Conservation (phyloP, 768 basidiomycete genomes). For the Podaxis sp. region DNA sequence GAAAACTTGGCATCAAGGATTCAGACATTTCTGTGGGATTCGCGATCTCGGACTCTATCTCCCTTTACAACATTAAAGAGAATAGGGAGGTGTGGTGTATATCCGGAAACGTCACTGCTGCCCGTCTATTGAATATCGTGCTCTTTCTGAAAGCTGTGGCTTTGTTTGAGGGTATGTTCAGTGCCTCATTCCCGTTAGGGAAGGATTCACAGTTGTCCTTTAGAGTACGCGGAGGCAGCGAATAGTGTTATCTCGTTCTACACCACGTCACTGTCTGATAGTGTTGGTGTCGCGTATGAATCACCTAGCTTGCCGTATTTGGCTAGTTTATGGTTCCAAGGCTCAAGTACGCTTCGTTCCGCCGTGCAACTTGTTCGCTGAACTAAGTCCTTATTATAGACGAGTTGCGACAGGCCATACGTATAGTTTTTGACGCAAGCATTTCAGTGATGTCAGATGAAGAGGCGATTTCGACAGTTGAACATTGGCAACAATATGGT, state of each 20-base stretch:
- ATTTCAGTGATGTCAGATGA: constrained; percentile 65
- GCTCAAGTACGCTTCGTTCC: constrained; percentile 47
- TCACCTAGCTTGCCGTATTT: constrained; percentile 71
- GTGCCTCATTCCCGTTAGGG: neutral
- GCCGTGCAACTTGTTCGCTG: neutral
- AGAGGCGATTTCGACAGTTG: constrained; percentile 53
- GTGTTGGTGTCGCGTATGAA: constrained; percentile 57
- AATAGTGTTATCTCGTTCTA: constrained; percentile 81
- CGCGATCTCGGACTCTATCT: constrained; percentile 42
- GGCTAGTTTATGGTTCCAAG: constrained; percentile 72
- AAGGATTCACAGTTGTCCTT: neutral
- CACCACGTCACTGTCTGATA: constrained; percentile 59
- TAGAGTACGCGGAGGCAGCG: constrained; percentile 66
- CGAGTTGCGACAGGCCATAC: constrained; percentile 75
- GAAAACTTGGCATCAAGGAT: constrained; percentile 45
- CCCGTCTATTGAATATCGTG: constrained; percentile 62
- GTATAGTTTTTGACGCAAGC: constrained; percentile 73
- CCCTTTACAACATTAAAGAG: constrained; percentile 32
- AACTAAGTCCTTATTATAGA: constrained; percentile 30
- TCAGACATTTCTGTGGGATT: constrained; percentile 41
- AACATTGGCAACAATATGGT: constrained; percentile 66
- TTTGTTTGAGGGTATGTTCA: constrained; percentile 57
- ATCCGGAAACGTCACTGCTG: constrained; percentile 66
- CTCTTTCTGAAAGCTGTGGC: constrained; percentile 66
- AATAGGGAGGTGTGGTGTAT: constrained; percentile 63